Percentiles rank a stretch among this genome's conserved stretches.
phyloP scores from a whole-genome alignment of 2,329 filamentous ascomycete genomes.

The Aureobasidium sp. region DNA sequence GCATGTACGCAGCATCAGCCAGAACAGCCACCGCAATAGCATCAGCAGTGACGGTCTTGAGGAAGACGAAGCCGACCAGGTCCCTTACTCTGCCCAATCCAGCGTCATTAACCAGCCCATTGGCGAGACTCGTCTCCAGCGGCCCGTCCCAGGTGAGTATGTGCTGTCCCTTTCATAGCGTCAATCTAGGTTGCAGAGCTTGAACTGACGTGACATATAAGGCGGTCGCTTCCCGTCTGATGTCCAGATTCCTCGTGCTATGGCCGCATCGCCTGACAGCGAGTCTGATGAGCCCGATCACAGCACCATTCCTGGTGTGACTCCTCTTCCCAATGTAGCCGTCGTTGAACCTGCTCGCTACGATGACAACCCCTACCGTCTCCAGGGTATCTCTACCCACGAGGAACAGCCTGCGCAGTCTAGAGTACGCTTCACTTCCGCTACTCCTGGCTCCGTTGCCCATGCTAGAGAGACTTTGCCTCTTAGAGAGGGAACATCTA shows the following conservation, averaged over 20 bases:
- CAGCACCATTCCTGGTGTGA: constrained; percentile 47
- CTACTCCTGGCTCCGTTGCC: neutral
- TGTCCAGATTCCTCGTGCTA: constrained; percentile 69
- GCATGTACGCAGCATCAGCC: constrained; percentile 71
- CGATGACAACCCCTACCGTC: constrained; percentile 18
- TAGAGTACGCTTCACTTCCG: neutral
- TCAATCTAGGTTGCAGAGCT: constrained; percentile 13
- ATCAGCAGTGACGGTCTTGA: constrained; percentile 62
- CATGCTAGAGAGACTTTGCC: neutral
- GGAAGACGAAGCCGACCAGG: constrained; percentile 59
- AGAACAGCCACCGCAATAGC: constrained; percentile 47
- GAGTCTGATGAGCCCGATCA: constrained; percentile 56
- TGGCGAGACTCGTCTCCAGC: constrained; percentile 44
- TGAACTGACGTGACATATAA: constrained; percentile 16
- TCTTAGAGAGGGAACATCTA: neutral
- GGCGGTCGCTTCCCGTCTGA: constrained; percentile 84
- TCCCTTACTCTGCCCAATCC: constrained; percentile 54
- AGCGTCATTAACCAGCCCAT: constrained; percentile 26
- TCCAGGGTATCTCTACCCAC: constrained; percentile 14
- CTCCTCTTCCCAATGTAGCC: constrained; percentile 22
- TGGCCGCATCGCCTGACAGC: constrained; percentile 57
- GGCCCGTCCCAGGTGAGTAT: constrained; percentile 73
- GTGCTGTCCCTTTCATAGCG: constrained; percentile 26
- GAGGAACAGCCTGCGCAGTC: neutral
- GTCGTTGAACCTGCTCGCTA: constrained; percentile 14